Evolutionary conservation across 2,329 filamentous ascomycete genomes (phyloP).

Genomic region (Scorias spongiosa): DNA sequence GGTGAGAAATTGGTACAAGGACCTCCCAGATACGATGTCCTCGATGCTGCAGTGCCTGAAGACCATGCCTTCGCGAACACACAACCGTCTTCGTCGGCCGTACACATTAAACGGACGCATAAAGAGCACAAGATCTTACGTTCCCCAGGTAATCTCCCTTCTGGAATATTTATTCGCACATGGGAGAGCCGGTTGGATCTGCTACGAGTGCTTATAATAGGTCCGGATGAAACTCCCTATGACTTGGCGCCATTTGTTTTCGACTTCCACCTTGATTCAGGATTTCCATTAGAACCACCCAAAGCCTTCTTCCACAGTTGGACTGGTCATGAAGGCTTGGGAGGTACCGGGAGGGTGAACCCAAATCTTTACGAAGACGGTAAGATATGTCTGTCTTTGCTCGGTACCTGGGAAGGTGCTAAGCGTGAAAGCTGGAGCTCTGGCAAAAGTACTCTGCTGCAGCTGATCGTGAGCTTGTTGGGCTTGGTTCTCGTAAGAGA

Average conservation of each 20-base stretch:
- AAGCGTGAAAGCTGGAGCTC: constrained; percentile 40
- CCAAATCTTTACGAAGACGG: constrained; percentile 49
- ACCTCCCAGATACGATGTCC: background rate
- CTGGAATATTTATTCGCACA: constrained; percentile 41
- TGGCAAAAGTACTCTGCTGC: constrained; percentile 38
- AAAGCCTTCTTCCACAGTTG: constrained; percentile 45
- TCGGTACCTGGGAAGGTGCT: constrained; percentile 45
- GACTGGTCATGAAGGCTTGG: constrained; percentile 19
- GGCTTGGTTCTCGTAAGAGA: constrained; percentile 34
- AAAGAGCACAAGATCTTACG: constrained; percentile 46
- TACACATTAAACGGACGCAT: constrained; percentile 33
- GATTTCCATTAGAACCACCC: constrained; percentile 39
- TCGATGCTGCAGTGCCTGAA: background rate
- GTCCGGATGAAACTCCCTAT: constrained; percentile 44
- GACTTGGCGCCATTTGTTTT: constrained; percentile 46
- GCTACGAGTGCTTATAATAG: constrained; percentile 42
- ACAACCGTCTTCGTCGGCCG: background rate
- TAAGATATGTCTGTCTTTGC: constrained; percentile 43
- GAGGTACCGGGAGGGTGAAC: constrained; percentile 29
- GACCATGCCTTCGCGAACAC: background rate
- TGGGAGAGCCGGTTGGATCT: constrained; percentile 46
- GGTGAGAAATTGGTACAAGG: background rate
- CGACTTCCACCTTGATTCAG: constrained; percentile 36
- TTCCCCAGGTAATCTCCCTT: constrained; percentile 31
- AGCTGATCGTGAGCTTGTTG: constrained; percentile 23